Evolutionary conservation across 257 asterid species (phyloP), one percentile per base, ranked within the genome.

Genomic region (Jasminum sambac): DNA sequence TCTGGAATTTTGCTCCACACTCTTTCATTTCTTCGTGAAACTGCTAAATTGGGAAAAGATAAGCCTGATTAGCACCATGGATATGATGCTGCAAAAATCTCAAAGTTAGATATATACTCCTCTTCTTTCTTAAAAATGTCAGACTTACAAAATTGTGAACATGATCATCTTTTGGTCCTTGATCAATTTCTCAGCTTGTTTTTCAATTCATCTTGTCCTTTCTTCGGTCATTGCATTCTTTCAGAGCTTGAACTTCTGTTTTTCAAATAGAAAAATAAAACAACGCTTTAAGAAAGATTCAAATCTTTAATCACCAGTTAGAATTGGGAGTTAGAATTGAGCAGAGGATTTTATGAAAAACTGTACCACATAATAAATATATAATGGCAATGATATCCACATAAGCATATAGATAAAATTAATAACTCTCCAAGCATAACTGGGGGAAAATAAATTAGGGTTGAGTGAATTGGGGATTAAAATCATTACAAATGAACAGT

Each of bases 171-270:
- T 9, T 55, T 3, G 8, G 30, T 19, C 16, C 26, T 48, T 9
- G 6, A 21, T 19, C 62, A 21, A 25, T 39, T 11, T 24, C 21
- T 60, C 41, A 43, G 43, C 40, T 39, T 44, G 21, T 24, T 55
- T 50, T 62, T 72, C 76, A 68, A 43, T 72, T 63, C 62, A 26
- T 73, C 63, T 70, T 48, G 68, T 71, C 76, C 63, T 76, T 80
- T 65, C 79, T 81, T 79, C 84, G 75, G 43, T 88, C 91, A 62
- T 79, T 83, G 84, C 96, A 90, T 23, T 80, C 81, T 79, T 88
- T 90, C 73, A 90, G 68, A 65, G 88, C 89, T 78, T 84, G 89
- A 80, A 90, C 96, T 77, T 84, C 96, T 87, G 93, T 66, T 61
- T 39, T 46, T 68, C 68, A 38, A 30, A 72, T 14, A 43, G 5